phyloP scores from a whole-genome alignment of 2,329 filamentous ascomycete genomes.

The Ophiostoma perfectum region DNA sequence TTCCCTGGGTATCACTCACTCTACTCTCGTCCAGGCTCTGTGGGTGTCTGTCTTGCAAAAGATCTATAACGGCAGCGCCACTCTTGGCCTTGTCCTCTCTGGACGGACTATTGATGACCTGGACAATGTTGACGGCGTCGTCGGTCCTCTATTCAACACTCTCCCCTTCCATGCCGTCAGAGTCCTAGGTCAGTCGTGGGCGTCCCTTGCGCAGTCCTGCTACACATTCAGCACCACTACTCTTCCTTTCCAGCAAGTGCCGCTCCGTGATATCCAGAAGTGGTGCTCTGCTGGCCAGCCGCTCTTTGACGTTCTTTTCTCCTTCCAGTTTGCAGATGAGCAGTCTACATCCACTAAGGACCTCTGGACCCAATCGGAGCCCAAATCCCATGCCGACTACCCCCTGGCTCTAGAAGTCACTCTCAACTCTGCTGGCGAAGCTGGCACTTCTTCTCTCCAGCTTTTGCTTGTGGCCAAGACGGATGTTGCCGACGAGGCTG shows the following conservation, averaged over 20 bases:
- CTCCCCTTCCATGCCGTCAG: constrained; percentile 58
- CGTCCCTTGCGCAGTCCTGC: constrained; percentile 54
- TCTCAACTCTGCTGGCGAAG: constrained; percentile 33
- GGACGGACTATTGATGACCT: constrained; percentile 69
- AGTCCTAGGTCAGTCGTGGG: constrained; percentile 45
- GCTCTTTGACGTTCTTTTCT: constrained; percentile 76
- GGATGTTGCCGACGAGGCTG: constrained; percentile 32
- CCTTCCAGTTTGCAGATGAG: constrained; percentile 60
- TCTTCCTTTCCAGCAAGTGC: constrained; percentile 70
- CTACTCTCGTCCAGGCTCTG: constrained; percentile 69
- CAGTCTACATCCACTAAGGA: constrained; percentile 23
- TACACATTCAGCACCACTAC: constrained; percentile 65
- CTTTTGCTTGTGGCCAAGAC: constrained; percentile 57
- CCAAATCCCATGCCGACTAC: constrained; percentile 56
- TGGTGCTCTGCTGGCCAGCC: constrained; percentile 60
- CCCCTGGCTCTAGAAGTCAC: constrained; percentile 72
- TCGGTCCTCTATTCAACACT: constrained; percentile 88
- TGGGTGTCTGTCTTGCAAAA: constrained; percentile 62
- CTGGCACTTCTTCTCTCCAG: constrained; percentile 36
- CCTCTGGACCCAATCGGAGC: constrained; percentile 53
- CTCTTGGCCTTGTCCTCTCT: constrained; percentile 71
- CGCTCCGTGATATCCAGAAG: constrained; percentile 73
- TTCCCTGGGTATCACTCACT: constrained; percentile 65
- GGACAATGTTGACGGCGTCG: constrained; percentile 57
- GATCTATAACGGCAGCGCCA: constrained; percentile 42